Base-by-base conservation (phyloP, 768 basidiomycete genomes). In the Kwoniella sp. region DNA sequence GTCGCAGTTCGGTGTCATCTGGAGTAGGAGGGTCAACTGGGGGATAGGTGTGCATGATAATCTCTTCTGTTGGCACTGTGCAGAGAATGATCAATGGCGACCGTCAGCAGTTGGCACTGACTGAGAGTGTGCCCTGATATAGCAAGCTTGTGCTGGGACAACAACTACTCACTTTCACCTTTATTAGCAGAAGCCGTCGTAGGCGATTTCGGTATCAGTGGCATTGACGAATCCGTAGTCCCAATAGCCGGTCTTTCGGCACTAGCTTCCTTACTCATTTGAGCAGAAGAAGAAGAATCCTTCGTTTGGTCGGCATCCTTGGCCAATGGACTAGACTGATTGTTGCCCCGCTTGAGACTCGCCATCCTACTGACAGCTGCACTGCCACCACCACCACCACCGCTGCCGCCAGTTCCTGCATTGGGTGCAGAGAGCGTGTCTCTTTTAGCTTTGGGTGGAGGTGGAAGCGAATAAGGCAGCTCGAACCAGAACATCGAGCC, bases 401-500 rank as follows among this genome's bases (percentile, higher is more conserved):
- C 54, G 12, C 53, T 55, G 33, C 17, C 19, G 47, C 57, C 56
- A 26, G 44, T 12, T 27, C 56, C 57, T 10, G 5, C 57, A 17
- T 49, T 29, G n/a, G 58, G 50, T 25, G 50, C 49, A 19, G 49
- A 51, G 17, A 60, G 44, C 4, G 50, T 47, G 54, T 62, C 47
- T 24, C 27, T 36, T n/a, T 57, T 61, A n/a, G 21, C 17, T 55
- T 60, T 64, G 10, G 60, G 67, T 7, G 71, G 68, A 9, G 68
- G 70, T 8, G 77, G 77, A 13, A 80, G 49, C 19, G 73, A 64
- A 33, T 77, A 72, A 0, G 79, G 77, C 22, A 80, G 51, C 61
- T 80, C 79, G 61, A 80, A 77, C 92, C 91, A 93, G 81, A 93
- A 94, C 37, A 88, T 91, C 36, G 88, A 90, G 17, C 92, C 92